A percentile compares a stretch with the other conserved stretches of the same genome.
Conservation (phyloP, 441 rosid genomes). For the Eutrema salsugineum region DNA sequence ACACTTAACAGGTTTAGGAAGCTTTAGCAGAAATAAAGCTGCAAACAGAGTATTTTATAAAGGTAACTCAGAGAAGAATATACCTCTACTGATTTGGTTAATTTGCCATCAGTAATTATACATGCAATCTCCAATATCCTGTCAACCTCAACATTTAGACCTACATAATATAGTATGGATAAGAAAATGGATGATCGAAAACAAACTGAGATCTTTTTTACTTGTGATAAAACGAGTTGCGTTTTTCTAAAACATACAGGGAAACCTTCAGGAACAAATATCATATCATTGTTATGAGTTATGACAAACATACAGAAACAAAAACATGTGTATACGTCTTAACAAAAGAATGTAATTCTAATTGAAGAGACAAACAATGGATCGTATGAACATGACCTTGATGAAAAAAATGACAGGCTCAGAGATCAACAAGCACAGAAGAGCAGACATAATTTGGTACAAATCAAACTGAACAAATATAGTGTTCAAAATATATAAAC, state of each 20-base stretch:
- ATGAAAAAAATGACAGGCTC: not conserved
- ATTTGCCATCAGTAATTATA: slow-evolving; percentile 75
- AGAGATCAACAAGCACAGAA: not conserved
- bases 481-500: too few relatives aligned
- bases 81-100: slow-evolving; percentile 81
- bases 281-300: not conserved
- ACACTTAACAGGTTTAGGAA: not conserved
- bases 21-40: not conserved
- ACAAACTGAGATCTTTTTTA: not conserved
- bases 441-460: not conserved
- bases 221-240: not conserved
- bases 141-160: slow-evolving; percentile 73
- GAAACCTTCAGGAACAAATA: not conserved
- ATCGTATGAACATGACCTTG: not conserved
- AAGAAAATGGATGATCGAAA: not conserved
- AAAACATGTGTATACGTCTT: not conserved
- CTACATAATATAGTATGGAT: slow-evolving; percentile 35
- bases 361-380: not conserved
- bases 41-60: not conserved
- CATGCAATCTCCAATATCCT: slow-evolving; percentile 95
- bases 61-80: slow-evolving; percentile 12
- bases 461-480: not conserved
- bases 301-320: not conserved
- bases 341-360: not conserved
- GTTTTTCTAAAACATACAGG: not conserved